A percentile compares a stretch with the other conserved stretches of the same genome.
Conservation (phyloP, 75 land plant genomes). For the Sequoia sempervirens region DNA sequence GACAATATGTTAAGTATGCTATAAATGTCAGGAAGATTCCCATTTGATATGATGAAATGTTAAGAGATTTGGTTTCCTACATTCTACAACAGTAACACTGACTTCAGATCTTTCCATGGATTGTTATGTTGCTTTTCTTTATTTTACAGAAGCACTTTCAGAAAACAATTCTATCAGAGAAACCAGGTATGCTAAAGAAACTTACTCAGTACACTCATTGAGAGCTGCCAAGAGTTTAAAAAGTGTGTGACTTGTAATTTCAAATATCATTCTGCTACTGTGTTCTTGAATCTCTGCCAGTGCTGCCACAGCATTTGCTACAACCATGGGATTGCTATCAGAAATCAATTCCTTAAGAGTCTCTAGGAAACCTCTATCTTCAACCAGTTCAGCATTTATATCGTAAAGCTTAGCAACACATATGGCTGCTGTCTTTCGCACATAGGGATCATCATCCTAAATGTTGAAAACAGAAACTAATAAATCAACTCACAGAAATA, state of each 20-base stretch:
- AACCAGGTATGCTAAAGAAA: constrained; percentile 6
- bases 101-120: neutral
- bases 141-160: neutral
- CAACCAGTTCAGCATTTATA: constrained; percentile 98
- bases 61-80: neutral
- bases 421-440: constrained; percentile 96
- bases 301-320: constrained; percentile 99
- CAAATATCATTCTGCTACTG: constrained; percentile 77
- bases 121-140: neutral
- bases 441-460: constrained; percentile 99
- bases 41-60: neutral
- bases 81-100: neutral
- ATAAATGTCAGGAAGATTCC: neutral
- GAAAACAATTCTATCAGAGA: neutral
- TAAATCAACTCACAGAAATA: neutral
- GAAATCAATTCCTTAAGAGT: constrained; percentile 95
- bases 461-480: constrained; percentile 10
- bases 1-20: no score
- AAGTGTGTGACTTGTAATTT: constrained; percentile 87
- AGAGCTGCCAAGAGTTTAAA: constrained; percentile 98
- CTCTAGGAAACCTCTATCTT: constrained; percentile 97
- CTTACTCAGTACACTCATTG: constrained; percentile 99
- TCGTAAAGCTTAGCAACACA: constrained; percentile 99
- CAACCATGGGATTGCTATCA: constrained; percentile 99
- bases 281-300: constrained; percentile 97